Base-by-base conservation (phyloP, 2,329 filamentous ascomycete species). In the Lecanosticta acicola region DNA sequence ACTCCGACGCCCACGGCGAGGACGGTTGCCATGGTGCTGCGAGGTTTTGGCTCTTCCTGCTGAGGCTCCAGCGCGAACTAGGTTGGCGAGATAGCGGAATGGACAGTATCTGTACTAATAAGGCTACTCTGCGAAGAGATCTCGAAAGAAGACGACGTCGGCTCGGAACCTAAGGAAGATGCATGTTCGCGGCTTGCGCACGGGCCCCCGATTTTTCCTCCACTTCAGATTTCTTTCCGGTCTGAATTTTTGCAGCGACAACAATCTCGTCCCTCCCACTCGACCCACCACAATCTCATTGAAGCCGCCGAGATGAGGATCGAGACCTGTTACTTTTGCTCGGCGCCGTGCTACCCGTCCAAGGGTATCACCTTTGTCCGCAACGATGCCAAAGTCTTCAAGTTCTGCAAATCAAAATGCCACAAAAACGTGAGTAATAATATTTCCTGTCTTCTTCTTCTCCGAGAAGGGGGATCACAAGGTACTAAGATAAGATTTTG, bases 271-370 rank as follows among this genome's bases (percentile, higher is more conserved):
- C 17, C 35, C 16, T 37, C 16, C 19, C 35, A 10, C 40, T 43
- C 41, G 14, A 38, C 14, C 35, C 16, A 32, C 39, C 21, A 36
- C n/a, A n/a, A n/a, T n/a, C n/a, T n/a, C n/a, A n/a, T 5, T 16
- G n/a, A n/a, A 16, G 3, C 33, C 44, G 45, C 33, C 45, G 48
- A 32, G 21, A 55, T 54, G 51, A 76, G 75, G 65, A 73, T 79
- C 60, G 81, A 84, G 66, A 82, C 78, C 39, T 86, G 82, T 67
- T 82, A 84, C 65, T 84, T 85, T 68, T 86, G 83, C 68, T 83
- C 79, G 53, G 76, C 77, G 60, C 83, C 83, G 39, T 76, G 76
- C 63, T 84, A 84, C 66, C 81, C 81, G 24, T 73, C 73, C 55
- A 81, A 79, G 66, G 65, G 78, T 49, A 85, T 84, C 56, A 83